Percentiles rank a stretch among this genome's conserved stretches.
Evolutionary conservation across 1,284 basidiomycete genomes (phyloP).

Genomic region (Cryptococcus wingfieldii): DNA sequence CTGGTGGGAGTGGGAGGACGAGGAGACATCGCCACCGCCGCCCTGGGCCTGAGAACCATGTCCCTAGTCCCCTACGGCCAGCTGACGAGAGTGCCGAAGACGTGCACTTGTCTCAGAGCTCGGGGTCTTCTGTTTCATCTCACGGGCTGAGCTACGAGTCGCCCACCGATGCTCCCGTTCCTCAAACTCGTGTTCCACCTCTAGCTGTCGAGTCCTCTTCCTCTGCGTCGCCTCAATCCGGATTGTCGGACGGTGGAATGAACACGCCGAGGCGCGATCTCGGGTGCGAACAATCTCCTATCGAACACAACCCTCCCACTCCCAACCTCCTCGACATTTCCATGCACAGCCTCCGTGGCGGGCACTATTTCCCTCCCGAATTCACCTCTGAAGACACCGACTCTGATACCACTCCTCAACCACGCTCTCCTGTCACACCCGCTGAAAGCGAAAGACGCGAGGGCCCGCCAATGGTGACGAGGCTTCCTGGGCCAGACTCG

Average conservation of each 20-base stretch:
- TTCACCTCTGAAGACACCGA: not conserved
- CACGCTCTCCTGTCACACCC: not conserved
- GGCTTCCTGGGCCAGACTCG: not conserved
- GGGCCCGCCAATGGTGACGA: not conserved
- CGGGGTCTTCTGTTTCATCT: not conserved
- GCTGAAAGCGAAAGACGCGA: too few species aligned
- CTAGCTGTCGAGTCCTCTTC: constrained; percentile 9
- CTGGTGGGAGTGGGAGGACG: not conserved
- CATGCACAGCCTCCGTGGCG: constrained; percentile 45
- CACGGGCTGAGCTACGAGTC: constrained; percentile 32
- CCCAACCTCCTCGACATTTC: constrained; percentile 55
- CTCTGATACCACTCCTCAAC: not conserved
- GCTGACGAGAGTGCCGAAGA: constrained; percentile 23
- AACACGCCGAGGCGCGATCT: constrained; percentile 7
- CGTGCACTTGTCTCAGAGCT: constrained; percentile 20
- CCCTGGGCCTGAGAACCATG: constrained; percentile 24
- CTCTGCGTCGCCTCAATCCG: not conserved
- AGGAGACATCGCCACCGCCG: constrained; percentile 12
- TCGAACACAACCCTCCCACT: constrained; percentile 55
- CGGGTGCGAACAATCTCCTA: constrained; percentile 19
- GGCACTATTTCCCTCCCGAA: constrained; percentile 28
- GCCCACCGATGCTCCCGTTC: constrained; percentile 42
- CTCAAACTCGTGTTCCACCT: constrained; percentile 33
- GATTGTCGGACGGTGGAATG: not conserved
- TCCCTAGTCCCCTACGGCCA: constrained; percentile 37